Evolutionary conservation across 1,284 basidiomycete species (phyloP), one percentile per base, ranked within the genome.

Genomic region (Pseudozyma hubeiensis): DNA sequence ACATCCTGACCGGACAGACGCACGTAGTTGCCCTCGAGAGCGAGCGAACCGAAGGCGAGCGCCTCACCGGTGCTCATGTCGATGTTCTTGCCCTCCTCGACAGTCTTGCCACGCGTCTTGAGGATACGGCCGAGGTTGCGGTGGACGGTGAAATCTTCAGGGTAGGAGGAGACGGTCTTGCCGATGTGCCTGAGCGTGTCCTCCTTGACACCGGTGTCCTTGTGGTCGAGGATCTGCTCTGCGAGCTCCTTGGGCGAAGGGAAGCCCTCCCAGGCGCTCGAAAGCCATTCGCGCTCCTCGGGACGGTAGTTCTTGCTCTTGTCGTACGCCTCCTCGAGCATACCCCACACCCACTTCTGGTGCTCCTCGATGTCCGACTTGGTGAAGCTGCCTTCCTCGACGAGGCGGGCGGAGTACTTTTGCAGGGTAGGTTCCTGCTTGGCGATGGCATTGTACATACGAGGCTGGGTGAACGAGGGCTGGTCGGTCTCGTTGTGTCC

Each of bases 11-110:
- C 97, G 1, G 94, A 97, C 3, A 99, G 88, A 80, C 97, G 93
- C 56, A 99, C 92, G 84, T 99, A 94, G 62, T 91, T 92, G 81
- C 93, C 92, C 87, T 99, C 95, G 49, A 96, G 88, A 34, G 92
- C 92, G 53, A 99, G 90, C 14, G 94, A 89, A 69, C 96, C 97
- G 81, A 99, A 94, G 0, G 97, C 97, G 58, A 99, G 90, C 0
- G 97, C 94, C 87, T 99, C 97, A 66, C 95, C 96, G n/a, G 97
- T 99, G 16, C 94, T 92, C 94, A 96, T 98, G 86, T 99, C 97
- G 80, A 99, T 97, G 86, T 92, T 92, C 75, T 86, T 88, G 68
- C 95, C 97, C 76, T 97, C 93, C 78, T 93, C 90, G 39, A 98
- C 89, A 2, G 92, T 90, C 88, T 96, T 95, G 41, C 92, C 92